Percentiles rank a stretch among this genome's conserved stretches.
phyloP scores from a whole-genome alignment of 1,284 basidiomycete genomes.

The Malassezia furfur region DNA sequence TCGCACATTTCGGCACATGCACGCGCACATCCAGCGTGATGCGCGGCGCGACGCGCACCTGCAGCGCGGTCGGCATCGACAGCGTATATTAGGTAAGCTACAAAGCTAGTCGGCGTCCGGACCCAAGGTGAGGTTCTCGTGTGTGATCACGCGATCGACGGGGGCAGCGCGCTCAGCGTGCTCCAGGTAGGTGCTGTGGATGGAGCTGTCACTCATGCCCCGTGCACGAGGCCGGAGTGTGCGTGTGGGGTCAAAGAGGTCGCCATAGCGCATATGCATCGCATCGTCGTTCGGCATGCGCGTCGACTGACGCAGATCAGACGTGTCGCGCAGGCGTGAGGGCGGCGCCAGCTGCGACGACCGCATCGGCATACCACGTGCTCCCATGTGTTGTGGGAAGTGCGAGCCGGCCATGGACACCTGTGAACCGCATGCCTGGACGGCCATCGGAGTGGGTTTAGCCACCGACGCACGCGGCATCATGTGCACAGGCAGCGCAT shows the following conservation, averaged over 20 bases:
- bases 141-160: conserved; percentile 15
- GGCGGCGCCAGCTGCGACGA: background rate
- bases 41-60: background rate
- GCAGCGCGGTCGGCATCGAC: background rate
- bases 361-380: background rate
- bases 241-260: background rate
- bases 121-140: background rate
- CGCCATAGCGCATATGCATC: background rate
- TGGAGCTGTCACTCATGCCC: conserved; percentile 41
- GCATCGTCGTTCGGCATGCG: background rate
- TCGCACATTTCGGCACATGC: background rate
- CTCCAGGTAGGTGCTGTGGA: conserved; percentile 40
- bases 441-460: background rate
- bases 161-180: conserved; percentile 16
- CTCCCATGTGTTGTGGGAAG: background rate
- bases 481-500: background rate
- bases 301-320: background rate
- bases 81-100: conserved; percentile 6
- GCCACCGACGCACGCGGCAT: background rate
- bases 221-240: conserved; percentile 28
- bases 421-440: conserved; percentile 1
- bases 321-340: background rate
- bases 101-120: background rate
- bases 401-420: background rate
- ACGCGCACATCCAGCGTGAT: conserved; percentile 4